Conservation (phyloP, 73 alveolate species). For the Uronychia setigera region DNA sequence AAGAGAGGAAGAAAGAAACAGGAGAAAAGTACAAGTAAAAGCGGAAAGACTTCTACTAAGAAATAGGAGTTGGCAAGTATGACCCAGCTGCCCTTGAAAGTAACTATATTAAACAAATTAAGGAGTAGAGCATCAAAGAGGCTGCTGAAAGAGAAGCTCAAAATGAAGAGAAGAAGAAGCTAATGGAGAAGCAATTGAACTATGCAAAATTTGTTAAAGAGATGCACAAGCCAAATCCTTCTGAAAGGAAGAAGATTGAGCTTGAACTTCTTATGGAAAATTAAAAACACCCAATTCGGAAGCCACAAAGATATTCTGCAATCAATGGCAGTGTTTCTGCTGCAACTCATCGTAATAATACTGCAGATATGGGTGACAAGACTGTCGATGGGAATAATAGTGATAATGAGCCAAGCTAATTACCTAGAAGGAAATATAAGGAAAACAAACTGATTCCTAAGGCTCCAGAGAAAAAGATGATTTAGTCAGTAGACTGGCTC, state of each 20-base stretch:
- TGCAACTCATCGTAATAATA: neutral
- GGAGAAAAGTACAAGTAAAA: slow-evolving; percentile 1
- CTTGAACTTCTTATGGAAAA: slow-evolving; percentile 18
- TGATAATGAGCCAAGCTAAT: neutral
- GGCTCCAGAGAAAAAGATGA: neutral
- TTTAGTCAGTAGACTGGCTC: slow-evolving; percentile 11
- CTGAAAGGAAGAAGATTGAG: slow-evolving; percentile 35
- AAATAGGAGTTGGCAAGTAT: neutral
- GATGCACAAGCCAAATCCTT: slow-evolving; percentile 63
- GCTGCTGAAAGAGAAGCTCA: neutral
- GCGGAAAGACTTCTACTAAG: neutral
- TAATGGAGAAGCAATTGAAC: slow-evolving; percentile 43
- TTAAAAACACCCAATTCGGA: slow-evolving; percentile 1
- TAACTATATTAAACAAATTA: neutral
- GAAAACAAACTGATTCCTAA: neutral
- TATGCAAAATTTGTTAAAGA: slow-evolving; percentile 68
- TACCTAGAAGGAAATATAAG: neutral
- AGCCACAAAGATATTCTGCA: neutral
- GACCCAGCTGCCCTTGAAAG: neutral
- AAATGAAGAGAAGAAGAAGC: slow-evolving; percentile 42
- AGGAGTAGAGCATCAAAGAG: neutral
- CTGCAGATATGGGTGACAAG: neutral
- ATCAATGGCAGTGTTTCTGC: neutral
- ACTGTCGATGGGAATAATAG: neutral
- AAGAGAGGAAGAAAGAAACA: slow-evolving; percentile 5